Percentiles rank a stretch among this genome's conserved stretches.
Evolutionary conservation across 2,329 filamentous ascomycete species (phyloP).

Genomic region (Dactylellina cionopaga): DNA sequence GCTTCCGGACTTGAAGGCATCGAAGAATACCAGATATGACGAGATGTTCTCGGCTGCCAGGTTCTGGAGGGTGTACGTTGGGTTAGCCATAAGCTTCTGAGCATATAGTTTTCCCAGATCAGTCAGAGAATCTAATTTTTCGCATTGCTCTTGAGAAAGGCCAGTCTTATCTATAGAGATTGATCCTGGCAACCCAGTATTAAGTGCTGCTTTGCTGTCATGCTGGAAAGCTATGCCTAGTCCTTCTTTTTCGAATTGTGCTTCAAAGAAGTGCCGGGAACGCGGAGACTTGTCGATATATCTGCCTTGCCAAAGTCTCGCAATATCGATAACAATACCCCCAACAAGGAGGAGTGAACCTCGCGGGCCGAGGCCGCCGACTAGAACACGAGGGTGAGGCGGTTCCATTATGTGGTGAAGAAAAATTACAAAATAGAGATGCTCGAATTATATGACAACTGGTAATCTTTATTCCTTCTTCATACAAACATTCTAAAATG

Average conservation of each 20-base stretch:
- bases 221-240: conserved; percentile 3
- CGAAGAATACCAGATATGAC: neutral
- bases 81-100: neutral
- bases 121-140: neutral
- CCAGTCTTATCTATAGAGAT: conserved; percentile 3
- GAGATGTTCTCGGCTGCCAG: neutral
- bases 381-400: neutral
- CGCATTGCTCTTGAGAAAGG: neutral
- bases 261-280: conserved; percentile 6
- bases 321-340: neutral
- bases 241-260: neutral
- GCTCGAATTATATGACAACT: no score
- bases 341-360: neutral
- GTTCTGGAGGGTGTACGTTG: neutral
- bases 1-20: neutral
- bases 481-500: no score
- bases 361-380: conserved; percentile 2
- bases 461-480: no score
- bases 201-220: neutral
- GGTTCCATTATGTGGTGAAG: no score
- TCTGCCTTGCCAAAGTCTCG: neutral
- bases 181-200: neutral
- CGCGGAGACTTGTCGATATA: conserved; percentile 1
- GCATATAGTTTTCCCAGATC: neutral
- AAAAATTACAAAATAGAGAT: no score